Base-by-base conservation (phyloP, 2,329 filamentous ascomycete genomes). In the Colletotrichum graminicola region DNA sequence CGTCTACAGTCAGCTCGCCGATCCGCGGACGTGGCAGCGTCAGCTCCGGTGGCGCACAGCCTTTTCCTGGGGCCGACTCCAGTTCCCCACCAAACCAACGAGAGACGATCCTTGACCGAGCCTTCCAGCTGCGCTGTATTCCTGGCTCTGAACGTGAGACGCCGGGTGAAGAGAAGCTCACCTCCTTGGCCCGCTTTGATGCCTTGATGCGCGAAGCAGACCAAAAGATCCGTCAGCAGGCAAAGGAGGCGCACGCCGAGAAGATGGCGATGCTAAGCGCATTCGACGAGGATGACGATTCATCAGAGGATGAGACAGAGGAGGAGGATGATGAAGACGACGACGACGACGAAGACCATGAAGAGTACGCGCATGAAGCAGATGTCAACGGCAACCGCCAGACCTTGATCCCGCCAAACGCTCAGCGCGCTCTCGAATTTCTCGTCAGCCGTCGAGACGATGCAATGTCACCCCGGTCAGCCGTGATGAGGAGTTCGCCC, bases 81-180 rank as follows among this genome's bases (percentile, higher is more conserved):
- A 84, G 83, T 75, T 86, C 87, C 0, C 87, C 88, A 0, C 85
- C 87, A 2, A 80, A 79, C 0, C 87, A 87, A 2, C 84, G 90
- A 21, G 90, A 92, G 78, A 91, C 90, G 0, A 92, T 92, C 62
- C 79, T 92, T n/a, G 90, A 92, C 76, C 82, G 90, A 49, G 90
- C 90, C 0, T 92, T 92, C 75, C 88, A 90, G 75, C 80, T 92
- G 80, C 84, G 87, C 11, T 89, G 83, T 68, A 90, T 92, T 43
- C 90, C 90, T 21, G 90, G 90, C 7, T 88, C 87, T 2, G 88
- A 90, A 14, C 80, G 81, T 10, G 82, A 86, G 61, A 75, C 84
- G 2, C 84, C 86, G 0, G 89, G 89, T 5, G 88, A 90, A 72
- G 89, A 91, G 74, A 90, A 91, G 70, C 80, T 91, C 21, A 91